These are phyloP conservation scores for Taphrina flavorubra DNA, from an alignment of 1,139 yeast genomes.

Conservation along the genomic window DNA sequence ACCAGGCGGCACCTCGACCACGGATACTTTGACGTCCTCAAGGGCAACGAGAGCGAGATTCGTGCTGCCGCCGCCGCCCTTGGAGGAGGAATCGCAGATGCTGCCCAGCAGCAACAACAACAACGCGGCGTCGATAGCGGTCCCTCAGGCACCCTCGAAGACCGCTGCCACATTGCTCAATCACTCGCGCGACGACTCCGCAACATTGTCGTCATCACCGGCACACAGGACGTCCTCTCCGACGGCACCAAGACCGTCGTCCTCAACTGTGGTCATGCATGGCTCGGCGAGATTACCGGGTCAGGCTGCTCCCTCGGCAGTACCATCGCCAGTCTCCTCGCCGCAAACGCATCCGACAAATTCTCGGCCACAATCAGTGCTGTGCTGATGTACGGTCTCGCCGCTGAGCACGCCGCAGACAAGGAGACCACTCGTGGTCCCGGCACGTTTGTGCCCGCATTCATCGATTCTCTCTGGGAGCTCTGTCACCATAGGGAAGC, in stretches of 20 bases:
- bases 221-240: constrained; percentile 56
- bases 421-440: constrained; percentile 53
- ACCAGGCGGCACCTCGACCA: constrained; percentile 59
- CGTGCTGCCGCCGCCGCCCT: constrained; percentile 54
- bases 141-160: constrained; percentile 52
- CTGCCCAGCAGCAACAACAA: constrained; percentile 51
- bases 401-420: constrained; percentile 64
- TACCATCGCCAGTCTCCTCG: constrained; percentile 66
- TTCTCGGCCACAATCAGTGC: constrained; percentile 65
- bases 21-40: constrained; percentile 73
- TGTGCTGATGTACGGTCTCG: constrained; percentile 65
- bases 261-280: constrained; percentile 65
- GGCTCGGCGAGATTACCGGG: constrained; percentile 82
- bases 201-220: constrained; percentile 72
- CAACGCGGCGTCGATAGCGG: constrained; percentile 83
- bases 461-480: constrained; percentile 54
- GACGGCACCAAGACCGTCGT: constrained; percentile 50
- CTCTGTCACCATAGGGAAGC: neutral
- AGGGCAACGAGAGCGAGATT: constrained; percentile 90
- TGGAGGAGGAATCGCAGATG: too few species aligned
- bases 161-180: constrained; percentile 42
- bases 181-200: constrained; percentile 61
- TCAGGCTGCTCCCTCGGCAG: constrained; percentile 88
- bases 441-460: constrained; percentile 59
- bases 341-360: constrained; percentile 56